phyloP scores from a whole-genome alignment of 2,329 filamentous ascomycete genomes.

The Fusarium sp. region DNA sequence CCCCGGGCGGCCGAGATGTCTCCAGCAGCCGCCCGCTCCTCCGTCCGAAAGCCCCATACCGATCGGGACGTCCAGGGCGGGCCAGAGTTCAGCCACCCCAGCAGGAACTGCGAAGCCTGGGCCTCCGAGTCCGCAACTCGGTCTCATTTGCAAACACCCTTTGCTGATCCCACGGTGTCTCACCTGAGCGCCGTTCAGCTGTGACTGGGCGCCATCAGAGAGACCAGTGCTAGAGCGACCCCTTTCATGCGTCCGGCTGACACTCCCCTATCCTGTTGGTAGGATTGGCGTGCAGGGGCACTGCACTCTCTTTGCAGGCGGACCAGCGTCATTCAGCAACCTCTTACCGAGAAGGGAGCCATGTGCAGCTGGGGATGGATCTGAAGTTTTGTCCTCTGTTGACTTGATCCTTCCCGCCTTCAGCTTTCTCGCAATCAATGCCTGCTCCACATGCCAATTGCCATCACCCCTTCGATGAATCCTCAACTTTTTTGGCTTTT shows the following conservation, averaged over 20 bases:
- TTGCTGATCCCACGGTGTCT: slow-evolving; percentile 30
- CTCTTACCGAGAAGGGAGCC: slow-evolving; percentile 23
- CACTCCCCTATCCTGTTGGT: slow-evolving; percentile 21
- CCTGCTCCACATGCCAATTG: slow-evolving; percentile 41
- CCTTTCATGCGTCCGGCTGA: slow-evolving; percentile 15
- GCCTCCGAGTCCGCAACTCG: slow-evolving; percentile 41
- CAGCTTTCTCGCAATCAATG: slow-evolving; percentile 24
- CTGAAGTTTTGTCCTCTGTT: slow-evolving; percentile 37
- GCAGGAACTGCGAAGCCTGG: slow-evolving; percentile 35
- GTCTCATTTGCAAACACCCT: slow-evolving; percentile 29
- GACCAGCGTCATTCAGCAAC: slow-evolving; percentile 45
- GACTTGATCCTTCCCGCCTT: slow-evolving; percentile 26
- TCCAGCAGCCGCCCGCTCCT: slow-evolving; percentile 47
- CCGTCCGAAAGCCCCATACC: slow-evolving; percentile 49
- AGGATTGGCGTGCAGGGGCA: slow-evolving; percentile 31
- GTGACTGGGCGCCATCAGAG: slow-evolving; percentile 22
- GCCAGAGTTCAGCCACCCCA: slow-evolving; percentile 49
- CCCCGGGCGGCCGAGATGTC: slow-evolving; percentile 43
- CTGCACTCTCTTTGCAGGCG: slow-evolving; percentile 37
- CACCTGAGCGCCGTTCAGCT: slow-evolving; percentile 1
- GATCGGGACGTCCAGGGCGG: slow-evolving; percentile 49
- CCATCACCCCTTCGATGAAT: slow-evolving; percentile 17
- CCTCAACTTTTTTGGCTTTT: slow-evolving; percentile 20
- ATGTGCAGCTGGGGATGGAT: slow-evolving; percentile 30
- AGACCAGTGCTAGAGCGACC: slow-evolving; percentile 26